Evolutionary conservation across 1,139 yeast species (phyloP).

Genomic region (Blastobotrys petasosporus): DNA sequence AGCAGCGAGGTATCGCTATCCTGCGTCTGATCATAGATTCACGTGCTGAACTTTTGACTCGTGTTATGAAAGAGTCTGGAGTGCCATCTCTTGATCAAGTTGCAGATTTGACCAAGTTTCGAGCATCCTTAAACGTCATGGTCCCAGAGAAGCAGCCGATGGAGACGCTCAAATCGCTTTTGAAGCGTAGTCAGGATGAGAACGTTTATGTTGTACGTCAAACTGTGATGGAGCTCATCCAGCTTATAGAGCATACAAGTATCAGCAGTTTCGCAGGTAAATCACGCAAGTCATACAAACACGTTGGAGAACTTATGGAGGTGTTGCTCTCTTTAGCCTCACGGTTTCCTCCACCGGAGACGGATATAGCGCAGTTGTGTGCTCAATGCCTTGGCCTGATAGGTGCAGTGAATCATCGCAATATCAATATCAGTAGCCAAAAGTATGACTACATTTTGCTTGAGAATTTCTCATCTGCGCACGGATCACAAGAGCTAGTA

Average conservation of each 20-base stretch:
- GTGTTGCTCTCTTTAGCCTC: conserved; percentile 56
- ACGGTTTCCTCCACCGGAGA: conserved; percentile 41
- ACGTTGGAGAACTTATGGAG: conserved; percentile 40
- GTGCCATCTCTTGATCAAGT: conserved; percentile 25
- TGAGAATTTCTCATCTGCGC: conserved; percentile 54
- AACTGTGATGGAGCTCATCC: conserved; percentile 61
- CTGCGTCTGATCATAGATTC: conserved; percentile 17
- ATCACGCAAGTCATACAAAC: neutral
- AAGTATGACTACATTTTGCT: conserved; percentile 45
- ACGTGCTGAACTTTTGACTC: conserved; percentile 18
- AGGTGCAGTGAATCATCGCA: conserved; percentile 73
- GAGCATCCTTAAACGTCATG: conserved; percentile 4
- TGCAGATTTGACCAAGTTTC: conserved; percentile 21
- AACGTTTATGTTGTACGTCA: conserved; percentile 76
- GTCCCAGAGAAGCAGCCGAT: conserved; percentile 6
- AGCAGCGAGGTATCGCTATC: conserved; percentile 19
- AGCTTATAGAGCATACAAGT: conserved; percentile 43
- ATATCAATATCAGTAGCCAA: conserved; percentile 46
- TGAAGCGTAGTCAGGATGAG: conserved; percentile 54
- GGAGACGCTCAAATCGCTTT: conserved; percentile 13
- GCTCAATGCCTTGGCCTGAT: conserved; percentile 67
- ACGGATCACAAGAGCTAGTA: conserved; percentile 61
- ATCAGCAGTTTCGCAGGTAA: conserved; percentile 37
- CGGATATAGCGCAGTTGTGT: conserved; percentile 50
- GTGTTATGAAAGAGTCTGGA: conserved; percentile 16